These are phyloP conservation scores for Alopecurus myosuroides DNA, from an alignment of 176 grass and related monocot species.

Conservation along the genomic window DNA sequence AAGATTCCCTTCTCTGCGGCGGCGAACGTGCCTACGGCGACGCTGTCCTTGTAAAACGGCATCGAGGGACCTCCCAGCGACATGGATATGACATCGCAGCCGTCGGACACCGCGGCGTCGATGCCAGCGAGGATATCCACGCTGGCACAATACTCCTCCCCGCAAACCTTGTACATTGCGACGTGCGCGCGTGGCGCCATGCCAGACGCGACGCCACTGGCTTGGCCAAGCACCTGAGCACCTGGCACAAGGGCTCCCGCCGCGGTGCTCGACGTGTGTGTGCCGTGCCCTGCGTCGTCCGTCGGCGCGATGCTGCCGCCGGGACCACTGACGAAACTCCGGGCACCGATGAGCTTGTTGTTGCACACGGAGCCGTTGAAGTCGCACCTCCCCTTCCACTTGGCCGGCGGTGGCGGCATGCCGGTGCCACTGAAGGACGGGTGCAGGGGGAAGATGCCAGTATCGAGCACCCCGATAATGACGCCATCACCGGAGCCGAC, in stretches of 20 bases:
- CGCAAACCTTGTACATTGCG: slow-evolving; percentile 51
- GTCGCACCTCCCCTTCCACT: slow-evolving; percentile 2
- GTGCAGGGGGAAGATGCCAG: slow-evolving; percentile 23
- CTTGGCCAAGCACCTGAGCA: slow-evolving; percentile 34
- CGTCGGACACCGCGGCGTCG: slow-evolving; percentile 23
- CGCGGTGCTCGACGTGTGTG: slow-evolving; percentile 55
- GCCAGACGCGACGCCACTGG: slow-evolving; percentile 2
- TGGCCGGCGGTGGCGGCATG: neutral
- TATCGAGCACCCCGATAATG: slow-evolving; percentile 40
- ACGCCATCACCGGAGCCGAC: neutral
- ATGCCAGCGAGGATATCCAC: slow-evolving; percentile 9
- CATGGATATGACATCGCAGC: slow-evolving; percentile 29
- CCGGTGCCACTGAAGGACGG: neutral
- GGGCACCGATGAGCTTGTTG: slow-evolving; percentile 44
- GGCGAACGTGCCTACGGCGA: slow-evolving; percentile 41
- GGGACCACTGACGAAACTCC: slow-evolving; percentile 14
- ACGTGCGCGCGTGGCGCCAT: slow-evolving; percentile 42
- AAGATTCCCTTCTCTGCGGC: slow-evolving; percentile 33
- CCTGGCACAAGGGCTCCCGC: slow-evolving; percentile 31
- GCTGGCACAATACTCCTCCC: neutral
- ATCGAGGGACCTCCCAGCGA: neutral
- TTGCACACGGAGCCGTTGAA: slow-evolving; percentile 35
- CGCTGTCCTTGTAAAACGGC: slow-evolving; percentile 19
- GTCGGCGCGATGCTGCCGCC: neutral
- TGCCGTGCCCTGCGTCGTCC: slow-evolving; percentile 38